Evolutionary conservation across 495 filamentous ascomycete species (phyloP), one percentile per base, ranked within the genome.

Genomic region (Hypomontagnella monticulosa): DNA sequence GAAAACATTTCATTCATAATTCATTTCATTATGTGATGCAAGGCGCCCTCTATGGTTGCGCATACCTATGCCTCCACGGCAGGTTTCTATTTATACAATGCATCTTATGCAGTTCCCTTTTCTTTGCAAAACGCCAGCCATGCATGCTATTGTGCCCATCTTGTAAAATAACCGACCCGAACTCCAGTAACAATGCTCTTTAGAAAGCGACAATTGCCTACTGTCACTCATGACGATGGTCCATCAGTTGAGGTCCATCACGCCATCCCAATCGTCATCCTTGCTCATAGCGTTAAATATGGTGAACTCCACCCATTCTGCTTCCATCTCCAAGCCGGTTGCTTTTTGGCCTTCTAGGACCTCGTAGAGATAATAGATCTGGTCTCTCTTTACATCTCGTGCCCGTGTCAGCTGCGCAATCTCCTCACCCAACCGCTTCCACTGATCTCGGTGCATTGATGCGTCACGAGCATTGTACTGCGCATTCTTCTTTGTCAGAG

Each of bases 291-390:
- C 68, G 53, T 58, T 76, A 20, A 51, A 42, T n/a, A 93, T 78
- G 0, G 91, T 91, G 32, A 89, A 79, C 56, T 93, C 89, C 50
- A 92, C 80, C 59, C 88, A 85, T 19, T 87, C 81, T 62, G 85
- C 80, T 0, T 79, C 87, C 80, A 93, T 88, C 51, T 88, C 78
- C 57, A 85, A 83, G 1, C 86, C 88, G 16, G 82, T 80, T 50
- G 80, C 74, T 78, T 89, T 91, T 71, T 90, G 88, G 7, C 90
- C 92, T 72, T 97, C 94, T 7, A 96, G 83, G 6, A 97, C 93
- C 70, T 98, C 94, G 61, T 96, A 93, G 5, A 97, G 80, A 6
- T 86, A 83, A 72, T 97, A 97, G 40, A 97, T 88, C 71, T 96
- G 91, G 57, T 93, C 91, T n/a, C 88, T 85, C 74, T 94, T 93